Base-by-base conservation (phyloP, 257 asterid species). In the Petunia axillaris region DNA sequence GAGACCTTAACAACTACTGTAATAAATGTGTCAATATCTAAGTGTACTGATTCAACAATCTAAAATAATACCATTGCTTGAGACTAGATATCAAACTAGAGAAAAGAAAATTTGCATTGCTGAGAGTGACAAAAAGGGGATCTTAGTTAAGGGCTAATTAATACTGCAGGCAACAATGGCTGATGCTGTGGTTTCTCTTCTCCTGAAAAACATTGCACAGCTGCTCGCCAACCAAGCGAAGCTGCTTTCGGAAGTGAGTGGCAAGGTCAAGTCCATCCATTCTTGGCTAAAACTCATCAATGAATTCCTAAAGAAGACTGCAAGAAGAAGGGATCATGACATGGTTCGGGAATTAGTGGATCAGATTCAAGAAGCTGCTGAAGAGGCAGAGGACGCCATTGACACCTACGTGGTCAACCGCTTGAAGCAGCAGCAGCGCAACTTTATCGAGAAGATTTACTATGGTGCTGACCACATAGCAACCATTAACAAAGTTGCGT, bases 301-400 rank as follows among this genome's bases (percentile, higher is more conserved):
- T 54, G 87, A 86, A 6, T 85, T 87, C 83, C 87, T 87, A 50
- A 83, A 81, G 83, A 87, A 87, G 83, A 83, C 90, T 0, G 57
- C 83, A 55, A 86, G 83, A 55, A 83, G 80, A 82, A 82, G 83
- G 14, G 36, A 81, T 6, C 82, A 67, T 14, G 89, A 82, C 66
- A 83, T 64, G 55, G 86, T 83, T 53, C 39, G 86, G 41, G 88
- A 79, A 62, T 53, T 85, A 5, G 89, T 85, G 7, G 80, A 84
- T 14, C 90, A 87, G 46, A 85, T 87, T 82, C 82, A 81, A 25
- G 86, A 79, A 25, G 89, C 84, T 8, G 76, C 89, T 1, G 83
- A 81, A 65, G 87, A 87, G 65, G 90, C 88, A 13, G 90, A 85
- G 81, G 90, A 87, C 37, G 82, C 85, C 65, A 80, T 85, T 46